Percentiles rank a stretch among this genome's conserved stretches.
phyloP scores from a whole-genome alignment of 495 filamentous ascomycete genomes.

The Neohortaea acidophila region DNA sequence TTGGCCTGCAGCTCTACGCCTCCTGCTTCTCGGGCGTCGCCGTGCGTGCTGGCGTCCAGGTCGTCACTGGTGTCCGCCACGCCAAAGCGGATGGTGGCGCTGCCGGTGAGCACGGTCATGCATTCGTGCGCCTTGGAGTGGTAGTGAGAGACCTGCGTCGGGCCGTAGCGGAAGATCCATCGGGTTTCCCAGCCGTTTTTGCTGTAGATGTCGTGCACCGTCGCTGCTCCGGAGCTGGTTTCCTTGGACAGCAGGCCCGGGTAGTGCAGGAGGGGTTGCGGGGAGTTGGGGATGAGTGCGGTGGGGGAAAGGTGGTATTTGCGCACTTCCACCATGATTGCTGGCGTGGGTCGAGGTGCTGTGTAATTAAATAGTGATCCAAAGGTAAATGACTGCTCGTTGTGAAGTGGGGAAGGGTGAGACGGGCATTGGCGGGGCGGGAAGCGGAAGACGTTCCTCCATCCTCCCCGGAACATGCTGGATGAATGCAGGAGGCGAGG shows the following conservation, averaged over 20 bases:
- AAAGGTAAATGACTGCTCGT: no score
- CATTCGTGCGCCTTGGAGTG: constrained; percentile 28
- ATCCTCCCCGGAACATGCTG: no score
- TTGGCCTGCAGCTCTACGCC: constrained; percentile 21
- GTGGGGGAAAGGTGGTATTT: constrained; percentile 21
- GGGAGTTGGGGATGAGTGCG: constrained; percentile 26
- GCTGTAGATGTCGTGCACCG: constrained; percentile 24
- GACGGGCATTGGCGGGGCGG: no score
- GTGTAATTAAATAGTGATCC: no score
- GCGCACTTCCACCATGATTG: constrained; percentile 18
- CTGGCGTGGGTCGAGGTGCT: no score
- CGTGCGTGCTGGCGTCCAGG: constrained; percentile 19
- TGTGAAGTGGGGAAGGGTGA: no score
- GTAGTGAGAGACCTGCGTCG: constrained; percentile 27
- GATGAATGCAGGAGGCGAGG: no score
- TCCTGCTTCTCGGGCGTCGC: constrained; percentile 16
- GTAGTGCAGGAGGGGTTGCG: constrained; percentile 25
- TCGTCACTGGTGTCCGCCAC: constrained; percentile 24
- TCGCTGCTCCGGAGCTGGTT: constrained; percentile 4
- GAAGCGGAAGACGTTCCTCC: no score
- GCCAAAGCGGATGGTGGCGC: constrained; percentile 27
- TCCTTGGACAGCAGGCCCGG: constrained; percentile 14
- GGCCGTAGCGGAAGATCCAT: constrained; percentile 28
- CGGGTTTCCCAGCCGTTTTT: constrained; percentile 25
- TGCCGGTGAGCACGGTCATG: constrained; percentile 28